Evolutionary conservation across 495 filamentous ascomycete genomes (phyloP), one percentile per base, ranked within the genome.

Genomic region (Penicillium subrubescens): DNA sequence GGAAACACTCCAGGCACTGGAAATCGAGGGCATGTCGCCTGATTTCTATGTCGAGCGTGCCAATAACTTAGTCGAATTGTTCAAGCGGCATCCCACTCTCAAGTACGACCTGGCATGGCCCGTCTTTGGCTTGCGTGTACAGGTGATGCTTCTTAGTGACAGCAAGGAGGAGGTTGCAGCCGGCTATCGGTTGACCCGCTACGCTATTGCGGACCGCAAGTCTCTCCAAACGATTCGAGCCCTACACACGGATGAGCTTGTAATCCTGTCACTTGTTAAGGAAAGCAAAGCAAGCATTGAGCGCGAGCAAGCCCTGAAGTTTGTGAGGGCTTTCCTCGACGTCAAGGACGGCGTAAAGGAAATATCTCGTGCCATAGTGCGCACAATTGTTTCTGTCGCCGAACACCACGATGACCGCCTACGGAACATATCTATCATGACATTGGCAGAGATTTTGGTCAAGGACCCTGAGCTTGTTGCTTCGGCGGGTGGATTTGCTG

Each of bases 41-140:
- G 93, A 97, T 75, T 97, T 96, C 81, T 98, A 99, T 75, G 93
- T 99, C 17, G 89, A 90, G 25, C 86, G 89, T 62, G 93, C 94
- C 7, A 99, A 99, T 74, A 93, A 83, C 64, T 79, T 99, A 15
- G 94, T 97, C 15, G 91, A 94, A 63, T 82, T 99, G 37, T 96
- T 99, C 78, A 97, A 94, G 71, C 84, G 92, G 37, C 87, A 98
- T 79, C 93, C 92, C 5, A 94, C 93, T 3, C 80, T 98, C 46
- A 98, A 98, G 69, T 96, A 97, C 75, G 95, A 99, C 72, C 81
- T 99, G 63, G 93, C 89, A 17, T 99, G 95, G 95, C 88, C 93
- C 6, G 89, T 93, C 0, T 99, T 98, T 77, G 96, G 96, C 1
- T 75, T 94, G 29, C 87, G 96, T 25, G 92, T 97, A 77, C 95